These are phyloP conservation scores for Mycena chlorophos DNA, from an alignment of 768 basidiomycete species.

Conservation along the genomic window DNA sequence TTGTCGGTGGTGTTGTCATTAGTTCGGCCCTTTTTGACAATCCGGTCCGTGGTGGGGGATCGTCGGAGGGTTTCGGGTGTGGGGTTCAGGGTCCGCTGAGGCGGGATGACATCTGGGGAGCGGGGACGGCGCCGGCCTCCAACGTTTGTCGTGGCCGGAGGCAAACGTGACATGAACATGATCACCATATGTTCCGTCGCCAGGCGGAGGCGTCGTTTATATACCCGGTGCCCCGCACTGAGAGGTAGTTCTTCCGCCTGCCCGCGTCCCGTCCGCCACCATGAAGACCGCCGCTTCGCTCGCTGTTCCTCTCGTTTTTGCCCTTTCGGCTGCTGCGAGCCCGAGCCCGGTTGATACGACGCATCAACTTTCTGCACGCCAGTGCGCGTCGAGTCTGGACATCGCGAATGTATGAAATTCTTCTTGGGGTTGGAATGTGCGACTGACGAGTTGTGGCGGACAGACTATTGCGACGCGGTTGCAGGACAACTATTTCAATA, in stretches of 20 bases:
- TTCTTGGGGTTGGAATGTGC: not conserved
- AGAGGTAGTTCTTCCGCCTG: no score
- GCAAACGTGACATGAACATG: not conserved
- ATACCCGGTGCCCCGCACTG: no score
- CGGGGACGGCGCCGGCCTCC: no score
- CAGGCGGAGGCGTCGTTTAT: no score
- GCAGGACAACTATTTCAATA: constrained; percentile 43
- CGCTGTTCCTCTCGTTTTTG: not conserved
- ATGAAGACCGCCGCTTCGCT: no score
- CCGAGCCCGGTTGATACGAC: no score
- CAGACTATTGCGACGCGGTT: constrained; percentile 36
- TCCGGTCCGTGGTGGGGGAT: not conserved
- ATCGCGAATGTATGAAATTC: not conserved
- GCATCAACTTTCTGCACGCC: constrained; percentile 4
- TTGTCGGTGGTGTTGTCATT: not conserved
- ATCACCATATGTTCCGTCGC: no score
- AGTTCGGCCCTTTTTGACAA: not conserved
- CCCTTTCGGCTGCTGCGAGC: not conserved
- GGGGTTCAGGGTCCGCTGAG: not conserved
- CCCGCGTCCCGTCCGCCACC: no score
- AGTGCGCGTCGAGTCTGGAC: constrained; percentile 9
- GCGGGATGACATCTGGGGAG: not conserved
- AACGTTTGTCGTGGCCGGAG: not conserved
- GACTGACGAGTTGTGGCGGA: not conserved
- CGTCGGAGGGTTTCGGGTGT: not conserved